A percentile compares a stretch with the other conserved stretches of the same genome.
Evolutionary conservation across 768 basidiomycete species (phyloP).

Genomic region (Termitomyces sp.): DNA sequence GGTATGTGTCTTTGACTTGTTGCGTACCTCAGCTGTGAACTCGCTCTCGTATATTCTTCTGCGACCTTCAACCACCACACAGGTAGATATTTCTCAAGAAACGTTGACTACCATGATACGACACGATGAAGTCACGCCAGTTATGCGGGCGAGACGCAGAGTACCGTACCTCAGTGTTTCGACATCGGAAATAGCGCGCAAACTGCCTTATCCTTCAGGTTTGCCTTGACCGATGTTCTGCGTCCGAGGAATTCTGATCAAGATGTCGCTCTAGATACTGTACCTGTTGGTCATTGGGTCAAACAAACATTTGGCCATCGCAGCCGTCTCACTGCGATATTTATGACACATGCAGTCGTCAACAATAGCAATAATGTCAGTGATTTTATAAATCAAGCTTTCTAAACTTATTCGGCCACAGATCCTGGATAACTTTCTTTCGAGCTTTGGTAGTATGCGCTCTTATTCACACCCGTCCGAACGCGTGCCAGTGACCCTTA

Average conservation of each 20-base stretch:
- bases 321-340: constrained; percentile 59
- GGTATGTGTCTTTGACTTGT: constrained; percentile 10
- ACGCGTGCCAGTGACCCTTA: constrained; percentile 68
- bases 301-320: constrained; percentile 52
- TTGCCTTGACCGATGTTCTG: constrained; percentile 13
- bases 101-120: constrained; percentile 71
- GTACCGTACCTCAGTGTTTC: constrained; percentile 40
- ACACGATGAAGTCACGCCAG: constrained; percentile 63
- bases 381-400: constrained; percentile 3
- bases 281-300: constrained; percentile 59
- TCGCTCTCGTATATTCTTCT: background rate
- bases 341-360: constrained; percentile 70
- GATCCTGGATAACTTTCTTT: constrained; percentile 48
- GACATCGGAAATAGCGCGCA: constrained; percentile 37
- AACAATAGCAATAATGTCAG: constrained; percentile 54
- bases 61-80: background rate
- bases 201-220: constrained; percentile 61
- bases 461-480: constrained; percentile 11
- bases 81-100: constrained; percentile 75
- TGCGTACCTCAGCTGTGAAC: background rate
- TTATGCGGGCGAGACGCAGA: constrained; percentile 50
- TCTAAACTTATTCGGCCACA: constrained; percentile 17
- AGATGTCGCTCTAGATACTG: constrained; percentile 37
- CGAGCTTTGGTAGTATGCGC: constrained; percentile 18
- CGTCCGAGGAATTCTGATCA: background rate